Evolutionary conservation across 345 rosid genomes (phyloP).

Genomic region (Cardamine occulta): DNA sequence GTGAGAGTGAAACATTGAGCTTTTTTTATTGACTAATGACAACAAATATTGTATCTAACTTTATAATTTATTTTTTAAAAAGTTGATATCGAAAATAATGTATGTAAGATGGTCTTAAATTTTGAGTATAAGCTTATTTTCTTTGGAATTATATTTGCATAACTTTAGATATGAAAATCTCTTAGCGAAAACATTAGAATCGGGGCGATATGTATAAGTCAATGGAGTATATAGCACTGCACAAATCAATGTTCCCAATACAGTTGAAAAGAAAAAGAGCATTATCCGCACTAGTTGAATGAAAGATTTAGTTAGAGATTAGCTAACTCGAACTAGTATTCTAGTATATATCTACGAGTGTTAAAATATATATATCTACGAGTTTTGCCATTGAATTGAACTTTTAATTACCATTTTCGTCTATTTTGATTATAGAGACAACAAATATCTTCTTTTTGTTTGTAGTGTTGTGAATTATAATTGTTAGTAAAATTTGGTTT

Average conservation of each 20-base stretch:
- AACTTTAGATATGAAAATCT: not conserved
- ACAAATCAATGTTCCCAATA: conserved; percentile 3
- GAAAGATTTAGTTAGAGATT: not conserved
- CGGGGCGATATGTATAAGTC: not conserved
- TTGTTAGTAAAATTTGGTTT: not conserved
- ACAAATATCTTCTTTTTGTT: not conserved
- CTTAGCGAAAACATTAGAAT: not conserved
- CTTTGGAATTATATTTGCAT: not conserved
- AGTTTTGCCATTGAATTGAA: not conserved
- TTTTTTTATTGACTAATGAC: not conserved
- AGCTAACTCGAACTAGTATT: not conserved
- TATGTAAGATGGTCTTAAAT: not conserved
- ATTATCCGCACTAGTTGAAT: not conserved
- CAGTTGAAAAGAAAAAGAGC: not conserved
- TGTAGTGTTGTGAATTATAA: not conserved
- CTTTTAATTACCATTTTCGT: not conserved
- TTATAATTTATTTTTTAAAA: not conserved
- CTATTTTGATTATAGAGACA: not conserved
- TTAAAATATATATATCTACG: not conserved
- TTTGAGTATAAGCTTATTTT: not conserved
- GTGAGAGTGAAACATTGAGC: not conserved
- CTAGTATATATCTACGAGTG: not conserved
- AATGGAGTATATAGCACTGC: not conserved
- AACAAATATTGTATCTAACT: not conserved
- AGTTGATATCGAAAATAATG: not conserved